Conservation (phyloP, 306 rosid species). For the Cyamopsis tetragonoloba region DNA sequence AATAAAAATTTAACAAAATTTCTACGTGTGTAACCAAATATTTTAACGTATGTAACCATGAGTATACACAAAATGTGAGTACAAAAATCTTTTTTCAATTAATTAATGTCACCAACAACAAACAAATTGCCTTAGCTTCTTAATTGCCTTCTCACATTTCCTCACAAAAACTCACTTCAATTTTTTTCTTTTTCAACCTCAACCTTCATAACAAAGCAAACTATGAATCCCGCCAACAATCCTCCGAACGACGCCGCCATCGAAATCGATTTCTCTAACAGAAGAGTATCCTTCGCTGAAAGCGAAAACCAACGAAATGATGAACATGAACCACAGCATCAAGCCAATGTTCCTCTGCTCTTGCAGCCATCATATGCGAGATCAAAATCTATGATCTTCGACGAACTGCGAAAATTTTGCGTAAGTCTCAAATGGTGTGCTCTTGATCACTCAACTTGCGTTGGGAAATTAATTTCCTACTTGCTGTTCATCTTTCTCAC, state of each 20-base stretch:
- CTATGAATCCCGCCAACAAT: constrained; percentile 24
- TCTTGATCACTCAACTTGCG: constrained; percentile 67
- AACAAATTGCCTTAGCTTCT: background rate
- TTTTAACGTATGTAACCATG: too few relatives aligned
- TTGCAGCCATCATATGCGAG: constrained; percentile 50
- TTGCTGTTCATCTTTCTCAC: constrained; percentile 48
- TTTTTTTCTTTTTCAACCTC: background rate
- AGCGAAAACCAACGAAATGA: background rate
- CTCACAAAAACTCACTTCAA: background rate
- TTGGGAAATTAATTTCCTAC: constrained; percentile 57
- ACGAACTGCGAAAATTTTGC: constrained; percentile 60
- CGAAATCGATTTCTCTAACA: constrained; percentile 24
- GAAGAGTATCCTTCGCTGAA: constrained; percentile 20
- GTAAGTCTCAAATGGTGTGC: constrained; percentile 81
- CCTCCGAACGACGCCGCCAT: constrained; percentile 6
- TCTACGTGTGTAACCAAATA: too few relatives aligned
- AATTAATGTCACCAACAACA: background rate
- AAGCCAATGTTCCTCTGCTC: constrained; percentile 48
- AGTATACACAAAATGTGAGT: too few relatives aligned
- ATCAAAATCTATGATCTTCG: constrained; percentile 46
- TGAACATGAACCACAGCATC: background rate
- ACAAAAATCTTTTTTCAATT: too few relatives aligned
- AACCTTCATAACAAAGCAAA: background rate
- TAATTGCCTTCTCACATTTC: background rate
- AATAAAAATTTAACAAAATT: too few relatives aligned